Conservation (phyloP, 352 stramenopile species). For the Elongisporangium prolatum region DNA sequence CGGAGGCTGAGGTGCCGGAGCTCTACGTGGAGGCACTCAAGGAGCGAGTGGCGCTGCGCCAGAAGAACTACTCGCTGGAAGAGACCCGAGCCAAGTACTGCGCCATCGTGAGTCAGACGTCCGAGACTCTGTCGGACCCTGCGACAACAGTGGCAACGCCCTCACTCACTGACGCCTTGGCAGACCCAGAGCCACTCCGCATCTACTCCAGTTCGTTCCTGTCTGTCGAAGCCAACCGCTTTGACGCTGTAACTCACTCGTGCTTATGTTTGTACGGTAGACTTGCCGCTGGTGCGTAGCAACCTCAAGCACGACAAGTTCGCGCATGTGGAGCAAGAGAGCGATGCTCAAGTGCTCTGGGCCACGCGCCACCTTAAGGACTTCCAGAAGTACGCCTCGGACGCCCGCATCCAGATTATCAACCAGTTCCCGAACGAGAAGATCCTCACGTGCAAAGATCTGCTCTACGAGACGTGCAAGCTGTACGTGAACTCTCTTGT, state of each 20-base stretch:
- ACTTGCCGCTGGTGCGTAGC: constrained; percentile 32
- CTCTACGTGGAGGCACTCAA: constrained; percentile 24
- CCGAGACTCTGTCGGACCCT: constrained; percentile 25
- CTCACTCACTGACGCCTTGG: constrained; percentile 20
- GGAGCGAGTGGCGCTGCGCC: constrained; percentile 17
- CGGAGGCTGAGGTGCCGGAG: constrained; percentile 10
- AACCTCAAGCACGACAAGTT: constrained; percentile 38
- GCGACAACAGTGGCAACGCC: constrained; percentile 16
- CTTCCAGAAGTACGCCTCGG: constrained; percentile 34
- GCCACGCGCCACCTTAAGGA: constrained; percentile 49
- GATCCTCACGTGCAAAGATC: constrained; percentile 53
- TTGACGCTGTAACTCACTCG: not conserved
- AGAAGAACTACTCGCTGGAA: constrained; percentile 30
- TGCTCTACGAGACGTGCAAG: constrained; percentile 60
- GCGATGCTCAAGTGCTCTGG: constrained; percentile 45
- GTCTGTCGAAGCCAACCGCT: not conserved
- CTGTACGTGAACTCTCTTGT: constrained; percentile 19
- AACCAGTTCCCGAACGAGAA: constrained; percentile 65
- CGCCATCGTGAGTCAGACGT: constrained; percentile 32
- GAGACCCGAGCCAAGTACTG: constrained; percentile 26
- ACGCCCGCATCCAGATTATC: constrained; percentile 43
- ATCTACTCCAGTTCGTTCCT: constrained; percentile 24
- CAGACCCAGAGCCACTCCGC: constrained; percentile 17
- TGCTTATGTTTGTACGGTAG: constrained; percentile 4
- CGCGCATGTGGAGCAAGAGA: constrained; percentile 31